Evolutionary conservation across 139 green algal species (phyloP), one percentile per base, ranked within the genome.

Genomic region (Diplosphaera chodatii): DNA sequence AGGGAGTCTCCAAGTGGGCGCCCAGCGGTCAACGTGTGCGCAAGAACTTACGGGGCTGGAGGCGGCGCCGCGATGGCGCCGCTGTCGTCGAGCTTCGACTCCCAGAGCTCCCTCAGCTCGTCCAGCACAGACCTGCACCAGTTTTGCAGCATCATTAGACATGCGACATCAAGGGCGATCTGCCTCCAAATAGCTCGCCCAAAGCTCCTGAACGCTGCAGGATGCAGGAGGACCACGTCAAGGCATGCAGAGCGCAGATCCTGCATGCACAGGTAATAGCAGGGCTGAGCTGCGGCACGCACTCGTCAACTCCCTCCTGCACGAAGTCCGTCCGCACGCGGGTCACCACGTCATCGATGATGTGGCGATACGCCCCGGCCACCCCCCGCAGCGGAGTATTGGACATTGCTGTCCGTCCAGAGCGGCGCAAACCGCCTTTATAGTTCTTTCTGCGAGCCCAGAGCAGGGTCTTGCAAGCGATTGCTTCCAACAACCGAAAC

Each of bases 261-360:
- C 37, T n/a, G n/a, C n/a, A n/a, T n/a, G n/a, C n/a, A n/a, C n/a
- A 13, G 8, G 37, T 8, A 48, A 13, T 21, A 21, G 37, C 37
- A 48, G 64, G 32, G n/a, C n/a, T n/a, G n/a, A n/a, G n/a, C 28
- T 18, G 15, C 3, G 22, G 70, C 27, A 29, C 18, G 18, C 40
- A 91, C 87, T 91, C 85, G 66, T 90, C 84, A 4, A 92, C 71
- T 37, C 80, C 80, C 55, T 91, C 84, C 15, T 86, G 77, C 32
- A 89, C 77, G 32, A 90, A 90, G 30, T 90, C 83, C 0, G 77
- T 69, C 63, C 82, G 78, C 33, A 88, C 78, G 16, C 85, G 83
- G 23, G 64, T 70, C 30, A 90, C 72, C 1, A 91, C 86, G 64
- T 91, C 84, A 72, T 91, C 88, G 20, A 93, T 80, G 20, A 87